Conservation (phyloP, 257 asterid genomes). For the Jasminum sambac region DNA sequence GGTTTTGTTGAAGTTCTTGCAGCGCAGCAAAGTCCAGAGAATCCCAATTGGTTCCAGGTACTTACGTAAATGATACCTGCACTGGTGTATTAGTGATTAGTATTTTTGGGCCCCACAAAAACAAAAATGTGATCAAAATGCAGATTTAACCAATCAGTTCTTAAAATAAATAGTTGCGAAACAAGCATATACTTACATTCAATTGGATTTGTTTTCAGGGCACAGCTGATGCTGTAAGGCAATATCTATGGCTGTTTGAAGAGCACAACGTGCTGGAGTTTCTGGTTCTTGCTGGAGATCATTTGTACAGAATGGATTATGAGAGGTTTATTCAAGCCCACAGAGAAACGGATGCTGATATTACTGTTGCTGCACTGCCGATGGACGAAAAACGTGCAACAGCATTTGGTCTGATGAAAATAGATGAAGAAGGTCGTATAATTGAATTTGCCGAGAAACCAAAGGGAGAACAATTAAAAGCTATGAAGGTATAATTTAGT, state of each 20-base stretch:
- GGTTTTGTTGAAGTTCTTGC: slow-evolving; percentile 99
- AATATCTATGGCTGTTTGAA: slow-evolving; percentile 86
- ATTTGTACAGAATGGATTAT: slow-evolving; percentile 90
- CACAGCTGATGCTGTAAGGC: slow-evolving; percentile 98
- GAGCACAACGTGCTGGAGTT: slow-evolving; percentile 85
- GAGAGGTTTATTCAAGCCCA: slow-evolving; percentile 95
- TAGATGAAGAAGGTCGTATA: slow-evolving; percentile 95
- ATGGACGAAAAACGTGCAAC: slow-evolving; percentile 98
- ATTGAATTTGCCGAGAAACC: slow-evolving; percentile 93
- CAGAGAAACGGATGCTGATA: slow-evolving; percentile 97
- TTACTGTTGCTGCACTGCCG: slow-evolving; percentile 94
- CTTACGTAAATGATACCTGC: slow-evolving; percentile 1
- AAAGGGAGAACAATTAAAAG: slow-evolving; percentile 80
- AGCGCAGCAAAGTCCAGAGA: slow-evolving; percentile 97
- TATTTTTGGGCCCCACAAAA: no score
- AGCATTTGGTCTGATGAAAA: slow-evolving; percentile 93
- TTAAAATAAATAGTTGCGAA: no score
- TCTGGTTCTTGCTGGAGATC: slow-evolving; percentile 94
- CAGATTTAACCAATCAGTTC: no score
- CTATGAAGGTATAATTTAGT: slow-evolving; percentile 61
- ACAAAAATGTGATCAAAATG: no score
- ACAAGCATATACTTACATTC: slow-evolving; percentile 12
- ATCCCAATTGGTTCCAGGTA: slow-evolving; percentile 98
- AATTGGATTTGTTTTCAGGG: slow-evolving; percentile 49
- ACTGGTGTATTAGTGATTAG: not conserved